These are phyloP conservation scores for Penicillium rolfsii DNA, from an alignment of 2,329 filamentous ascomycete species.

Conservation along the genomic window DNA sequence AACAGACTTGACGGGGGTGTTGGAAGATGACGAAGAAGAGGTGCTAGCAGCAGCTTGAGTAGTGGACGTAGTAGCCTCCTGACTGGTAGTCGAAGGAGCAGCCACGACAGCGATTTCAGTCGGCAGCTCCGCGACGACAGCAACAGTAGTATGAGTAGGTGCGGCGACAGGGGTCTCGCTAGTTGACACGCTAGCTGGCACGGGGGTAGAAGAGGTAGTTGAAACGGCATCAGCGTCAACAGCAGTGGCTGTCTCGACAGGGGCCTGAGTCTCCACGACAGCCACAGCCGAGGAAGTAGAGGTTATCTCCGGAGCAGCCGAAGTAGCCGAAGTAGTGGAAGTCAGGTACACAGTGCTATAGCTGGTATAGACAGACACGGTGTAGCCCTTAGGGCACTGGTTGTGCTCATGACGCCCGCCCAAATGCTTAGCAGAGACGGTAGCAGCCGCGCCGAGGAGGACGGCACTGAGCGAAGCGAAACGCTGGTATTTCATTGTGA, in stretches of 20 bases:
- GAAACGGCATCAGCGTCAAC: conserved; percentile 7
- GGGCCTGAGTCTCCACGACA: conserved; percentile 6
- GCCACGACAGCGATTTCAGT: conserved; percentile 11
- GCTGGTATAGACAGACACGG: conserved; percentile 27
- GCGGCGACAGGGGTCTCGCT: conserved; percentile 6
- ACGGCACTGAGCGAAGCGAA: conserved; percentile 30
- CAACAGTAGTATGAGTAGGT: not conserved
- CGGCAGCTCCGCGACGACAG: conserved; percentile 6
- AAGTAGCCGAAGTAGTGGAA: conserved; percentile 17
- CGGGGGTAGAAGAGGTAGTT: conserved; percentile 8
- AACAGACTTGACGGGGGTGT: conserved; percentile 35
- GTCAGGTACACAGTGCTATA: conserved; percentile 33
- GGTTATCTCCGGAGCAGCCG: conserved; percentile 19
- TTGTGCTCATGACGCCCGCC: conserved; percentile 17
- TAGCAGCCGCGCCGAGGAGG: conserved; percentile 30
- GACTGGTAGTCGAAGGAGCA: conserved; percentile 6
- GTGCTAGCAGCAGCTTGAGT: conserved; percentile 5
- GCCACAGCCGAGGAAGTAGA: conserved; percentile 12
- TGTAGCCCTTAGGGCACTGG: conserved; percentile 35
- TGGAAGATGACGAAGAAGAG: conserved; percentile 13
- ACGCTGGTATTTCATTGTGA: conserved; percentile 34
- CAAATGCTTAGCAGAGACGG: conserved; percentile 33
- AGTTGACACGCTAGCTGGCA: conserved; percentile 7
- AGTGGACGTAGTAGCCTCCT: not conserved
- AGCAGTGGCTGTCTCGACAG: conserved; percentile 8